These are phyloP conservation scores for Uronychia binucleata DNA, from an alignment of 73 alveolate species.

Conservation along the genomic window DNA sequence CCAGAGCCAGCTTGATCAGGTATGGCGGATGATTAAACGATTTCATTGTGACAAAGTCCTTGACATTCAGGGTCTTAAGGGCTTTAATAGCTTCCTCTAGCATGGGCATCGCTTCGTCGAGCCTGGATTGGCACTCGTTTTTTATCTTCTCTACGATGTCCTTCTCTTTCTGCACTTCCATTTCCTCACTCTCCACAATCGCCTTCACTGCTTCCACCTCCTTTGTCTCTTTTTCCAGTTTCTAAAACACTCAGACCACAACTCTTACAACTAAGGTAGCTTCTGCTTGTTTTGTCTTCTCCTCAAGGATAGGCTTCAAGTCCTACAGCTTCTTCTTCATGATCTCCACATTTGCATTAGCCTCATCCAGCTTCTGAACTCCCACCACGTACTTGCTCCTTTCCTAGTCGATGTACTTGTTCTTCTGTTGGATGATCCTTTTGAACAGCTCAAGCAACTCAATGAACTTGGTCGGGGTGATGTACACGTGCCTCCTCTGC, in stretches of 20 bases:
- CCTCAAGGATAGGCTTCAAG: slow-evolving; percentile 89
- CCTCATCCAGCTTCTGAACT: slow-evolving; percentile 84
- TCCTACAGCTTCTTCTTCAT: slow-evolving; percentile 91
- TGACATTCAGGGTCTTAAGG: slow-evolving; percentile 83
- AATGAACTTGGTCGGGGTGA: slow-evolving; percentile 81
- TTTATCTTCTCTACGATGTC: slow-evolving; percentile 86
- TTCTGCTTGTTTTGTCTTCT: slow-evolving; percentile 92
- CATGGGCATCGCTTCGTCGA: slow-evolving; percentile 91
- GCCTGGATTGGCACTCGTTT: slow-evolving; percentile 84
- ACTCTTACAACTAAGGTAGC: slow-evolving; percentile 78
- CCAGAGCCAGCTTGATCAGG: slow-evolving; percentile 85
- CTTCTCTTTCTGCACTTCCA: slow-evolving; percentile 83
- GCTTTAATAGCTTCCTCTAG: slow-evolving; percentile 94
- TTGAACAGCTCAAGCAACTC: slow-evolving; percentile 72
- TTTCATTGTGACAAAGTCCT: slow-evolving; percentile 93
- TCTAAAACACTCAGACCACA: too few species aligned
- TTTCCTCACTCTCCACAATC: slow-evolving; percentile 87
- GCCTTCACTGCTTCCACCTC: slow-evolving; percentile 94
- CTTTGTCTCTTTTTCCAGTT: slow-evolving; percentile 87
- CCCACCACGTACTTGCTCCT: slow-evolving; percentile 90
- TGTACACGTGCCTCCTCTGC: slow-evolving; percentile 68
- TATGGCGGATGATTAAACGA: slow-evolving; percentile 91
- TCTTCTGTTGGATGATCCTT: slow-evolving; percentile 67
- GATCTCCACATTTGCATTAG: slow-evolving; percentile 83
- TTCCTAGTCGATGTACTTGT: slow-evolving; percentile 69